phyloP scores from a whole-genome alignment of 2,329 filamentous ascomycete species.

The Tolypocladium capitatum region DNA sequence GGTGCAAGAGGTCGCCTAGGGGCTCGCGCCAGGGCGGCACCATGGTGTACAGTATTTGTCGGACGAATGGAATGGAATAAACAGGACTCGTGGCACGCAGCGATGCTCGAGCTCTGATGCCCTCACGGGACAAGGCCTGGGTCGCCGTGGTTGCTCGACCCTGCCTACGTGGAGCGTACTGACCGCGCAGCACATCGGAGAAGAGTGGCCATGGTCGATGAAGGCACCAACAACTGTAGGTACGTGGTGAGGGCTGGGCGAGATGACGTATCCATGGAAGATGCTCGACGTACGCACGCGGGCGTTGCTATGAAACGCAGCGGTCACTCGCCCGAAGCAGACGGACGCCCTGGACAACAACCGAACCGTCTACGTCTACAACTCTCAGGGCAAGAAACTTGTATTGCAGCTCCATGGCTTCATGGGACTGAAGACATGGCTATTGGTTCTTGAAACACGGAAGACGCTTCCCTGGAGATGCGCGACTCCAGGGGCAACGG shows the following conservation, averaged over 20 bases:
- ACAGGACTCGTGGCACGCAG: neutral
- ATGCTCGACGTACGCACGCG: neutral
- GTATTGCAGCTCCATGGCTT: neutral
- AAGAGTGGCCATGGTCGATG: neutral
- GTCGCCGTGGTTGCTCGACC: neutral
- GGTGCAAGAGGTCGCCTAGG: constrained; percentile 39
- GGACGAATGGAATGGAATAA: no score
- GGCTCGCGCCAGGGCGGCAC: neutral
- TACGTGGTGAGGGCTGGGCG: neutral
- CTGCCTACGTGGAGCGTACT: no score
- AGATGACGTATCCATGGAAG: neutral
- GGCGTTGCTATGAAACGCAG: neutral
- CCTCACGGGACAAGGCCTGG: neutral
- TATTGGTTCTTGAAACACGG: neutral
- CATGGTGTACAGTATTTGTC: neutral
- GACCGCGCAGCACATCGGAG: neutral
- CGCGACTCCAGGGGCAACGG: neutral
- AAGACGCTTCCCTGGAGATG: neutral
- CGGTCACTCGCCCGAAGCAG: neutral
- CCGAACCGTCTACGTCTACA: neutral
- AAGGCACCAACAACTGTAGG: neutral
- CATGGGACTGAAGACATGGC: neutral
- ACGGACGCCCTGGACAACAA: neutral
- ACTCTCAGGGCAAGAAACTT: no score
- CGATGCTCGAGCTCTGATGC: neutral